Percentiles rank a stretch among this genome's conserved stretches.
These are phyloP conservation scores for Trichocomaceae sp. DNA, from an alignment of 2,329 filamentous ascomycete genomes.

Conservation along the genomic window DNA sequence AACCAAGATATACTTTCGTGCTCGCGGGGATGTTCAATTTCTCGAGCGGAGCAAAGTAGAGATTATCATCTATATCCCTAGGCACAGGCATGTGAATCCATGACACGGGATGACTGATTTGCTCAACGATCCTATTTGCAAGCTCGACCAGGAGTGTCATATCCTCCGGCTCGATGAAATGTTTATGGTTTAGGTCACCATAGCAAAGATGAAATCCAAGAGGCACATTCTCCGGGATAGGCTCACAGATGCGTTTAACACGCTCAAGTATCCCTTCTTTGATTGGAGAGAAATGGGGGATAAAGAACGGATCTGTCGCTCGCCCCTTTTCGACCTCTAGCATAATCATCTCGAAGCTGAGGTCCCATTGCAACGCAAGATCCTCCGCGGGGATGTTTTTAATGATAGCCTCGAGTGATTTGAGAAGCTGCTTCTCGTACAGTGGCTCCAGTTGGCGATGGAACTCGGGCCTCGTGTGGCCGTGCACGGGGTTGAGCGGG, in stretches of 20 bases:
- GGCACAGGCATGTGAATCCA: slow-evolving; percentile 44
- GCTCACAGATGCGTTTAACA: slow-evolving; percentile 18
- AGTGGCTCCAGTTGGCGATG: slow-evolving; percentile 22
- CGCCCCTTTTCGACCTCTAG: slow-evolving; percentile 26
- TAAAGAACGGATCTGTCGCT: too few relatives aligned
- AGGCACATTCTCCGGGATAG: slow-evolving; percentile 25
- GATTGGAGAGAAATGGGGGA: too few relatives aligned
- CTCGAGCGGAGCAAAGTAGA: slow-evolving; percentile 36
- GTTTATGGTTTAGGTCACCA: slow-evolving; percentile 40
- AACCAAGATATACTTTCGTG: slow-evolving; percentile 36
- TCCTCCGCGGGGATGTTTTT: slow-evolving; percentile 22
- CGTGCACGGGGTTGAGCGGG: slow-evolving; percentile 15
- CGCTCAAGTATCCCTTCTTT: slow-evolving; percentile 16
- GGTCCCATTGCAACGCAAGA: slow-evolving; percentile 19
- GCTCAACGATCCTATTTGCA: slow-evolving; percentile 26
- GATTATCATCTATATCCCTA: slow-evolving; percentile 29
- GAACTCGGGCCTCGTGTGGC: slow-evolving; percentile 13
- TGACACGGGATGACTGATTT: slow-evolving; percentile 26
- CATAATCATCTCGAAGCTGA: too few relatives aligned
- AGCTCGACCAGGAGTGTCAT: slow-evolving; percentile 31
- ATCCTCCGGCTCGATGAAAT: slow-evolving; percentile 41
- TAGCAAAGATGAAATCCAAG: slow-evolving; percentile 46
- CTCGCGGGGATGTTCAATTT: slow-evolving; percentile 22
- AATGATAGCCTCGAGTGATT: slow-evolving; percentile 14
- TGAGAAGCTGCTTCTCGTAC: slow-evolving; percentile 23